phyloP scores from a whole-genome alignment of 2,329 filamentous ascomycete genomes.

The Fusarium brevicatenulatum region DNA sequence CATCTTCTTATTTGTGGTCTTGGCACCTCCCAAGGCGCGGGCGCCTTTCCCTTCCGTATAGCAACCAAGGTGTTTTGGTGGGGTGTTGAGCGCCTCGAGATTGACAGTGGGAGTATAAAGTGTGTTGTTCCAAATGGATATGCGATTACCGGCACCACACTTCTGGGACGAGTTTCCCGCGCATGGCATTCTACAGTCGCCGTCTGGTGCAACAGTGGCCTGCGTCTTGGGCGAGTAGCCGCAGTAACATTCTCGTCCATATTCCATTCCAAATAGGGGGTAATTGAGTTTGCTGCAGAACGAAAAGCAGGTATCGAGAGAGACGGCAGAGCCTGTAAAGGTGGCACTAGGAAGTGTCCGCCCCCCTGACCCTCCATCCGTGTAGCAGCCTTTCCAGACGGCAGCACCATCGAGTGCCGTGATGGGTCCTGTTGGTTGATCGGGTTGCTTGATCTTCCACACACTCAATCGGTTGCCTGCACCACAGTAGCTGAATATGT shows the following conservation, averaged over 20 bases:
- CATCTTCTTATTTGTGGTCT: conserved; percentile 27
- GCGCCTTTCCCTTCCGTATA: conserved; percentile 30
- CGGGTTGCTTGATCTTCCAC: conserved; percentile 31
- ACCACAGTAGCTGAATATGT: conserved; percentile 40
- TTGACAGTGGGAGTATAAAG: conserved; percentile 8
- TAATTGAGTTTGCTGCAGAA: conserved; percentile 39
- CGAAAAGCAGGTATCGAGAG: conserved; percentile 32
- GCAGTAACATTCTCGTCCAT: conserved; percentile 37
- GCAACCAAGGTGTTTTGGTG: conserved; percentile 23
- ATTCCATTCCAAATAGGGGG: conserved; percentile 40
- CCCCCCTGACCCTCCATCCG: conserved; percentile 36
- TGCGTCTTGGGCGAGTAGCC: conserved; percentile 29
- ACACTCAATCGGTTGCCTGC: conserved; percentile 38
- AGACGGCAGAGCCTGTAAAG: conserved; percentile 33
- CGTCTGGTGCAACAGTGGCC: conserved; percentile 25
- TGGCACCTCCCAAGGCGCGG: conserved; percentile 15
- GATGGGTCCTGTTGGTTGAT: conserved; percentile 23
- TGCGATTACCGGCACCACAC: conserved; percentile 32
- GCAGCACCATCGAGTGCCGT: conserved; percentile 29
- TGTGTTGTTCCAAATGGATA: conserved; percentile 40
- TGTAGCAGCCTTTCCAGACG: conserved; percentile 34
- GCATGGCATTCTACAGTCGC: conserved; percentile 35
- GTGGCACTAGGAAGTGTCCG: conserved; percentile 30
- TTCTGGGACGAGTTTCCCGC: conserved; percentile 28
- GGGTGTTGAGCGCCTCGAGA: not conserved